Percentiles rank a stretch among this genome's conserved stretches.
Conservation (phyloP, 768 basidiomycete species). For the Amanita molliuscula region DNA sequence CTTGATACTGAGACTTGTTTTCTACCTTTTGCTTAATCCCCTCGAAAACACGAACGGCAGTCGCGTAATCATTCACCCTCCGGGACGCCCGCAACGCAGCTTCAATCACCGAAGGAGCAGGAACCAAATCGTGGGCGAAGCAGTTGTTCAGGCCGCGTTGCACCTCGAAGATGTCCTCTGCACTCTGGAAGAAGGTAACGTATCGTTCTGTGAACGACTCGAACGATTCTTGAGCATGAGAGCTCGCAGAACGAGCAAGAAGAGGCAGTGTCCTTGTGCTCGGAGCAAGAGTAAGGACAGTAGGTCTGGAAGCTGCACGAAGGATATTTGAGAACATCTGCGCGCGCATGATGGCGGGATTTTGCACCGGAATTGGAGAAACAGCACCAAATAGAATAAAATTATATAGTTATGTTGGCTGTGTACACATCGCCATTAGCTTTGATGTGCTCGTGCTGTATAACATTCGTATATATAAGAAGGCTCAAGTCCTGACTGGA, state of each 20-base stretch:
- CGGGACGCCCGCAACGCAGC: slow-evolving; percentile 81
- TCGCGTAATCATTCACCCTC: slow-evolving; percentile 94
- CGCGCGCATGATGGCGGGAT: slow-evolving; percentile 11
- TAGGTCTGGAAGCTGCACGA: slow-evolving; percentile 46
- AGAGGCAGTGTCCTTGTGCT: slow-evolving; percentile 28
- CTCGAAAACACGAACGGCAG: slow-evolving; percentile 93
- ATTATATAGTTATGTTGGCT: too few relatives aligned
- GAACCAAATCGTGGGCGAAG: slow-evolving; percentile 97
- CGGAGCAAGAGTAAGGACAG: slow-evolving; percentile 22
- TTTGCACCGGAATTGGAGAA: neutral
- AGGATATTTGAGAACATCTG: slow-evolving; percentile 51
- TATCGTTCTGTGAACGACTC: slow-evolving; percentile 93
- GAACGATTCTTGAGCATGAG: slow-evolving; percentile 84
- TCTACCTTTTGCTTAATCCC: slow-evolving; percentile 97
- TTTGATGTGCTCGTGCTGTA: neutral
- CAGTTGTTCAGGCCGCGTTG: slow-evolving; percentile 99
- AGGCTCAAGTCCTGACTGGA: neutral
- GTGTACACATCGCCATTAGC: too few relatives aligned
- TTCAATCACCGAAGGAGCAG: slow-evolving; percentile 74
- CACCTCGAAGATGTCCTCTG: slow-evolving; percentile 95
- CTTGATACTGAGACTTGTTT: slow-evolving; percentile 91
- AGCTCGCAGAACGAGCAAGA: slow-evolving; percentile 37
- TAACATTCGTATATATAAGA: neutral
- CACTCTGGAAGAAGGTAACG: slow-evolving; percentile 85
- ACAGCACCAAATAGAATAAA: neutral